phyloP scores from a whole-genome alignment of 495 filamentous ascomycete genomes.

The Xylaria venustula region DNA sequence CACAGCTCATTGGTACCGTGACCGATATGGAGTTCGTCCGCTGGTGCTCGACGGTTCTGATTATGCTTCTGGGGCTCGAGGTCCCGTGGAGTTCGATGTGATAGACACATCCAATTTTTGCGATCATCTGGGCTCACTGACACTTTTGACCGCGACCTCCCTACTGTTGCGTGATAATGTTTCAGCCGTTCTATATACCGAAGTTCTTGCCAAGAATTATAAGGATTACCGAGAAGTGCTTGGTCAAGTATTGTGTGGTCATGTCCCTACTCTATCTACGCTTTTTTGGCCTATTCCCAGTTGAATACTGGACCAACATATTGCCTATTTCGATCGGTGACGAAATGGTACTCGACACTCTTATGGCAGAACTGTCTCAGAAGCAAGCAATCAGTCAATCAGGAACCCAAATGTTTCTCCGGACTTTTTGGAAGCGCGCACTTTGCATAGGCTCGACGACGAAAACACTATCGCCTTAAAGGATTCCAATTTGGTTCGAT shows the following conservation, averaged over 20 bases:
- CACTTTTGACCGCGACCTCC: conserved; percentile 44
- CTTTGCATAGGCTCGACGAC: conserved; percentile 14
- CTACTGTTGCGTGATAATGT: conserved; percentile 41
- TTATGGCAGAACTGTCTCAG: conserved; percentile 2
- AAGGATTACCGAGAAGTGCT: conserved; percentile 14
- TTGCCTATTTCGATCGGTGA: conserved; percentile 31
- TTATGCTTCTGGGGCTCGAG: conserved; percentile 33
- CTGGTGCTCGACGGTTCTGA: conserved; percentile 39
- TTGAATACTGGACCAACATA: conserved; percentile 51
- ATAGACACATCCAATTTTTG: conserved; percentile 57
- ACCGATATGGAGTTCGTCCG: too few relatives aligned
- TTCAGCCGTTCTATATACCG: conserved; percentile 47
- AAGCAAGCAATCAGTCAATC: conserved; percentile 6
- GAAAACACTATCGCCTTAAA: conserved; percentile 10
- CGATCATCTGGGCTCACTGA: conserved; percentile 49
- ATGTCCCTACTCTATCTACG: conserved; percentile 43
- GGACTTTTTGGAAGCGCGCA: conserved; percentile 25
- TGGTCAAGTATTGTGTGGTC: conserved; percentile 37
- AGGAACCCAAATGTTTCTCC: conserved; percentile 15
- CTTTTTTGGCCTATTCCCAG: conserved; percentile 50
- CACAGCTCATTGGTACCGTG: conserved; percentile 29
- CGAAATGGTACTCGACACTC: conserved; percentile 13
- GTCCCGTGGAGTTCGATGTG: conserved; percentile 48
- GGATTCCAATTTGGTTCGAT: not conserved
- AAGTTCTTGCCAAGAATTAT: conserved; percentile 29